A percentile compares a stretch with the other conserved stretches of the same genome.
These are phyloP conservation scores for Nymphaea thermarum DNA, from an alignment of 164 flowering plant species.

Conservation along the genomic window DNA sequence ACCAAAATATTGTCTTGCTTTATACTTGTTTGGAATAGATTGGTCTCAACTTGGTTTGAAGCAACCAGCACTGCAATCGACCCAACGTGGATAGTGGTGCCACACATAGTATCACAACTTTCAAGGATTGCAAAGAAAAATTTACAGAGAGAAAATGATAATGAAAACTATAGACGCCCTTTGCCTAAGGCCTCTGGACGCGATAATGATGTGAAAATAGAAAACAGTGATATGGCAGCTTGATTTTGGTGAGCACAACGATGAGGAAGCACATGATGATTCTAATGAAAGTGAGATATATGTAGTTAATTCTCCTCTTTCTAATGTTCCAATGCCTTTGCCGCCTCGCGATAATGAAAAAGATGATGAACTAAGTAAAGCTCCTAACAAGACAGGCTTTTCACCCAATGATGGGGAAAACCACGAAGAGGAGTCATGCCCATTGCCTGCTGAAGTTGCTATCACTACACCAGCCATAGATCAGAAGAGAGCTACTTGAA, in stretches of 20 bases:
- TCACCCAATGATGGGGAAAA: conserved; percentile 29
- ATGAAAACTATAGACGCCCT: conserved; percentile 90
- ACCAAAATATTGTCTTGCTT: too few relatives aligned
- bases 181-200: conserved; percentile 54
- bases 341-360: conserved; percentile 24
- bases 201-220: conserved; percentile 81
- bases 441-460: conserved; percentile 35
- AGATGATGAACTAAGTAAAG: conserved; percentile 16
- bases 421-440: conserved; percentile 34
- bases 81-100: too few relatives aligned
- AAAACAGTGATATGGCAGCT: conserved; percentile 98
- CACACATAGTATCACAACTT: conserved; percentile 9
- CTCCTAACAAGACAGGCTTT: conserved; percentile 16
- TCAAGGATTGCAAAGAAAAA: conserved; percentile 95
- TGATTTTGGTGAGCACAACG: conserved; percentile 81
- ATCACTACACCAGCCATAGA: conserved; percentile 52
- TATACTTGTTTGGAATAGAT: too few relatives aligned
- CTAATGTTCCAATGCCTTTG: conserved; percentile 25
- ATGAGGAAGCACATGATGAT: conserved; percentile 72
- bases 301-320: conserved; percentile 10
- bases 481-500: conserved; percentile 19
- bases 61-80: too few relatives aligned
- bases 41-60: too few relatives aligned
- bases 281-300: conserved; percentile 39
- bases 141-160: conserved; percentile 84